Evolutionary conservation across 2,329 filamentous ascomycete genomes (phyloP).

Genomic region (Penicillium oxalicum): DNA sequence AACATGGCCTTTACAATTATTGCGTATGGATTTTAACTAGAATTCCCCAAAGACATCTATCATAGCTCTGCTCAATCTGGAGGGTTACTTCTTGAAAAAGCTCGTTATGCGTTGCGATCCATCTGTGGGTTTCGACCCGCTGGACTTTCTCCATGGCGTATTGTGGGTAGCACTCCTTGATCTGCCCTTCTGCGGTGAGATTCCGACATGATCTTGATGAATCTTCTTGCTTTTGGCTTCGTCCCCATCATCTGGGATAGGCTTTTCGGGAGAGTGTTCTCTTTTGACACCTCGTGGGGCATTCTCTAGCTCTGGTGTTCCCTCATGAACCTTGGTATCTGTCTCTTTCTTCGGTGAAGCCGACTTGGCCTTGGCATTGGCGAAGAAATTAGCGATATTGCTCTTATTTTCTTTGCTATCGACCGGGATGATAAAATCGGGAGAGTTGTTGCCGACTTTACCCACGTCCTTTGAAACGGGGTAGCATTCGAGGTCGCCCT

Average conservation of each 20-base stretch:
- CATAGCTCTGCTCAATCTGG: too few species aligned
- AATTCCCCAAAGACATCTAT: too few species aligned
- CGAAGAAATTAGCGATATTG: constrained; percentile 93
- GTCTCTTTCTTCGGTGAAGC: constrained; percentile 20
- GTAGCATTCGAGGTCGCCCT: constrained; percentile 75
- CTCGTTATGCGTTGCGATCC: constrained; percentile 50
- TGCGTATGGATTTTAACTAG: too few species aligned
- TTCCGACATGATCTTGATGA: constrained; percentile 7
- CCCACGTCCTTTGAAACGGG: constrained; percentile 83
- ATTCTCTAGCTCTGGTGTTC: constrained; percentile 40
- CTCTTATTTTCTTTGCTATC: constrained; percentile 82
- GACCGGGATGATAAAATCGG: constrained; percentile 74
- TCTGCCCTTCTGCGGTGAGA: constrained; percentile 44
- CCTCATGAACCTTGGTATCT: constrained; percentile 29
- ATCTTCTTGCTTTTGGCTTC: constrained; percentile 23
- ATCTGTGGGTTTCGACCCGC: constrained; percentile 38
- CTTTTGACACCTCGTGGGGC: constrained; percentile 48
- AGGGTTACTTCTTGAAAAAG: constrained; percentile 40
- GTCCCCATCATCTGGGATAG: constrained; percentile 9
- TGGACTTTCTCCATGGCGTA: constrained; percentile 40
- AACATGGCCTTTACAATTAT: too few species aligned
- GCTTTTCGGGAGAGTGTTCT: constrained; percentile 35
- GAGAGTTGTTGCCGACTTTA: constrained; percentile 88
- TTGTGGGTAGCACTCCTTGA: constrained; percentile 55
- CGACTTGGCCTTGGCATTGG: constrained; percentile 45